phyloP scores from a whole-genome alignment of 805 yeast genomes.

The Yarrowia porcina region DNA sequence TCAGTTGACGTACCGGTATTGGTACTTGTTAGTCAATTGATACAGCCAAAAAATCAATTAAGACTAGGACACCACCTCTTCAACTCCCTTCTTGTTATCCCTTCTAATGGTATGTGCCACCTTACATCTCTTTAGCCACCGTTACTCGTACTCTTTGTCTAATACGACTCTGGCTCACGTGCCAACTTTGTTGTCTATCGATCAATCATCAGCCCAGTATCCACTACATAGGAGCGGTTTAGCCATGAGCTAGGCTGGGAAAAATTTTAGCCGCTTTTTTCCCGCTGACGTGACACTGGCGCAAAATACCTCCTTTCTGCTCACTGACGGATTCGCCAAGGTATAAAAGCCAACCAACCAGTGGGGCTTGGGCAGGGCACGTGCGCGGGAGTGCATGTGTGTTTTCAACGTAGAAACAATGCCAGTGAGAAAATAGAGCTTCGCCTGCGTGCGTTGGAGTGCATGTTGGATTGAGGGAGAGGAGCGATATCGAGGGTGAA shows the following conservation, averaged over 20 bases:
- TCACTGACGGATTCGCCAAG: background rate
- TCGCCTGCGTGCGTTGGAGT: background rate
- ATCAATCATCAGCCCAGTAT: background rate
- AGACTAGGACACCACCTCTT: no score
- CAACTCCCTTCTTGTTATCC: no score
- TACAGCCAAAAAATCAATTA: no score
- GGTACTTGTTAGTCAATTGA: no score
- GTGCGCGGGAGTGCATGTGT: background rate
- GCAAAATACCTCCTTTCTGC: background rate
- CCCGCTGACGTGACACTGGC: background rate
- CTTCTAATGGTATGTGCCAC: no score
- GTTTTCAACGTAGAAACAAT: background rate
- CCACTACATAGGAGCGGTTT: no score
- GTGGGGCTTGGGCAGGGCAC: background rate
- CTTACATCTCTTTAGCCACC: no score
- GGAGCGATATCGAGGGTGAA: background rate
- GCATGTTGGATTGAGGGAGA: background rate
- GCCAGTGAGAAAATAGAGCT: background rate
- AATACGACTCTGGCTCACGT: background rate
- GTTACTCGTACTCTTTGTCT: no score
- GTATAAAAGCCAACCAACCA: conserved; percentile 9
- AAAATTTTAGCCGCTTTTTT: background rate
- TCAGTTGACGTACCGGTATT: no score
- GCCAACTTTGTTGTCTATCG: background rate
- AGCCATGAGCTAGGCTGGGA: background rate